These are phyloP conservation scores for Metschnikowia picachoensis DNA, from an alignment of 805 yeast species.

Conservation along the genomic window DNA sequence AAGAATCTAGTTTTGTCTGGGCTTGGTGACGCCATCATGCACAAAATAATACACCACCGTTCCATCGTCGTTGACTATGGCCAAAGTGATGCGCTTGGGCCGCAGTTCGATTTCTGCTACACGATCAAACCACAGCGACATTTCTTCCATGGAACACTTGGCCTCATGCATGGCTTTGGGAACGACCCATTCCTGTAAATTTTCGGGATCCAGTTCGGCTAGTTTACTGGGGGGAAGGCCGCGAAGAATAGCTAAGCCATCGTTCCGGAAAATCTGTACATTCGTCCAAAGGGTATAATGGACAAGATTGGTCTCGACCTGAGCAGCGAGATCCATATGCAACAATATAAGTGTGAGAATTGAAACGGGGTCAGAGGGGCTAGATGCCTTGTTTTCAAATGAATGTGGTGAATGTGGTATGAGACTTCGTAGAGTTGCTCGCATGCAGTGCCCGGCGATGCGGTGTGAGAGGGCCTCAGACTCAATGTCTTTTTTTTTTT, in stretches of 20 bases:
- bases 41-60: constrained; percentile 68
- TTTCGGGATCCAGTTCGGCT: constrained; percentile 20
- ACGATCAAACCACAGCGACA: constrained; percentile 39
- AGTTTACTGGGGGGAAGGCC: constrained; percentile 32
- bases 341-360: background rate
- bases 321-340: constrained; percentile 22
- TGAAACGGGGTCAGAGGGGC: no score
- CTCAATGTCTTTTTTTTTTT: no score
- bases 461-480: no score
- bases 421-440: no score
- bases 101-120: constrained; percentile 22
- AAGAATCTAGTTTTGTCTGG: constrained; percentile 44
- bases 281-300: constrained; percentile 44
- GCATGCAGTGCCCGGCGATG: no score
- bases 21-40: constrained; percentile 63
- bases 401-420: no score
- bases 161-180: constrained; percentile 27
- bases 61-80: constrained; percentile 60
- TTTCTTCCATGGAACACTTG: constrained; percentile 32
- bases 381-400: no score
- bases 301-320: constrained; percentile 40
- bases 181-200: constrained; percentile 38
- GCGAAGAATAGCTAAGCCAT: constrained; percentile 15
- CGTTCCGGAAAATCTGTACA: constrained; percentile 21
- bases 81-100: constrained; percentile 49